Conservation (phyloP, 2,329 filamentous ascomycete genomes). For the Raffaelea albimanens region DNA sequence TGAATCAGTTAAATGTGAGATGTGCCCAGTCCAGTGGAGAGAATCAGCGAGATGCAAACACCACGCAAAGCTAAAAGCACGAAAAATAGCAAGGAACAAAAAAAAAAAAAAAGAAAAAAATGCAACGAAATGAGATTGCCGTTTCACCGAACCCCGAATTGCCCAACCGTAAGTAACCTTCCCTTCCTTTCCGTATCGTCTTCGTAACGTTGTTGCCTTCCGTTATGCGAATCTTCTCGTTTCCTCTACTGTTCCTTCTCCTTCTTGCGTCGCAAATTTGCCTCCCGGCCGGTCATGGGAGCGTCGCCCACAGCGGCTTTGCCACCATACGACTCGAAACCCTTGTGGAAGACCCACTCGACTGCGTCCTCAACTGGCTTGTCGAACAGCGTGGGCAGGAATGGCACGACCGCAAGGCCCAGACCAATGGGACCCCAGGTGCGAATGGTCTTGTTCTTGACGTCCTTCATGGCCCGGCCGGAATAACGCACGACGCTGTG, state of each 20-base stretch:
- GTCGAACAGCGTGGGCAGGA: conserved; percentile 78
- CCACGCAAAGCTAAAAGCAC: too few species aligned
- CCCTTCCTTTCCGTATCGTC: too few species aligned
- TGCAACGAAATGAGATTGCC: too few species aligned
- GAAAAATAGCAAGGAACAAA: too few species aligned
- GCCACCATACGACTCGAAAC: conserved; percentile 64
- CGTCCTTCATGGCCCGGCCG: conserved; percentile 72
- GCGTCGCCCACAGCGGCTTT: conserved; percentile 43
- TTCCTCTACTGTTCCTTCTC: conserved; percentile 30
- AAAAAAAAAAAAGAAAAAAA: too few species aligned
- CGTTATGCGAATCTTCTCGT: too few species aligned
- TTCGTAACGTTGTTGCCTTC: too few species aligned
- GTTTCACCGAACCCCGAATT: too few species aligned
- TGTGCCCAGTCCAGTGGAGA: too few species aligned
- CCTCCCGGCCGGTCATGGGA: conserved; percentile 44
- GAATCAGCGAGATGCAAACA: too few species aligned
- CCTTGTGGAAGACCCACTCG: conserved; percentile 81
- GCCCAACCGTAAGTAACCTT: too few species aligned
- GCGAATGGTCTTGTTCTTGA: conserved; percentile 64
- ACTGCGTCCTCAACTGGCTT: conserved; percentile 87
- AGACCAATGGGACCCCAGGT: conserved; percentile 90
- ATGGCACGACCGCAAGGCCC: conserved; percentile 67
- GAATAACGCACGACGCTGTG: conserved; percentile 89
- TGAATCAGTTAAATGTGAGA: too few species aligned
- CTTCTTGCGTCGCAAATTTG: conserved; percentile 28